Evolutionary conservation across 75 land plant species (phyloP).

Genomic region (Pinus albicaulis): DNA sequence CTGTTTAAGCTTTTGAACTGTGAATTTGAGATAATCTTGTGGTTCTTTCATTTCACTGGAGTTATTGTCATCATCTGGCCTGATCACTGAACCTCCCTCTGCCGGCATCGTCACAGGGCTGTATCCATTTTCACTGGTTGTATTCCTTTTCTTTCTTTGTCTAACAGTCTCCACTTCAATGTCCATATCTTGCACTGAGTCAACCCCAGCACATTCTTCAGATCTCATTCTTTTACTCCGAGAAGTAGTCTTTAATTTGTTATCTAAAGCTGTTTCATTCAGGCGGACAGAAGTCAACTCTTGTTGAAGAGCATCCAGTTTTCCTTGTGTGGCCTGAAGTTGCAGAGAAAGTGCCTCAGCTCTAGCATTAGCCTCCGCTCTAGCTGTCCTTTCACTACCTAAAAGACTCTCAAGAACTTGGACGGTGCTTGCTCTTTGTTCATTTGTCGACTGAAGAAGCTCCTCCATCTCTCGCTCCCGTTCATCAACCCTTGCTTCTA

Average conservation of each 20-base stretch:
- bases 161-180: conserved; percentile 24
- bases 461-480: conserved; percentile 81
- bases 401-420: conserved; percentile 73
- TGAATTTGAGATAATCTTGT: conserved; percentile 77
- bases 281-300: conserved; percentile 58
- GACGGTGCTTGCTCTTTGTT: conserved; percentile 81
- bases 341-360: conserved; percentile 81
- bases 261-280: conserved; percentile 76
- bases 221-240: conserved; percentile 60
- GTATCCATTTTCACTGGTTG: conserved; percentile 57
- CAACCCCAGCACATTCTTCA: conserved; percentile 53
- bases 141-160: conserved; percentile 29
- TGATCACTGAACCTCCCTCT: conserved; percentile 60
- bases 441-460: conserved; percentile 59
- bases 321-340: conserved; percentile 69
- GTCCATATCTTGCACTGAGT: conserved; percentile 66
- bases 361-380: conserved; percentile 66
- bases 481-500: conserved; percentile 72
- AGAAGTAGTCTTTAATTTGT: conserved; percentile 52
- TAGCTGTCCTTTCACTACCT: conserved; percentile 69
- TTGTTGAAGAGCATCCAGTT: conserved; percentile 71
- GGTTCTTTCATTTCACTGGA: conserved; percentile 22
- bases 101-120: conserved; percentile 24
- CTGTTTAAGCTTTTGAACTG: conserved; percentile 73
- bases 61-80: conserved; percentile 27